Evolutionary conservation across 208 protist genomes (phyloP).

Genomic region (Phytomonas francai): DNA sequence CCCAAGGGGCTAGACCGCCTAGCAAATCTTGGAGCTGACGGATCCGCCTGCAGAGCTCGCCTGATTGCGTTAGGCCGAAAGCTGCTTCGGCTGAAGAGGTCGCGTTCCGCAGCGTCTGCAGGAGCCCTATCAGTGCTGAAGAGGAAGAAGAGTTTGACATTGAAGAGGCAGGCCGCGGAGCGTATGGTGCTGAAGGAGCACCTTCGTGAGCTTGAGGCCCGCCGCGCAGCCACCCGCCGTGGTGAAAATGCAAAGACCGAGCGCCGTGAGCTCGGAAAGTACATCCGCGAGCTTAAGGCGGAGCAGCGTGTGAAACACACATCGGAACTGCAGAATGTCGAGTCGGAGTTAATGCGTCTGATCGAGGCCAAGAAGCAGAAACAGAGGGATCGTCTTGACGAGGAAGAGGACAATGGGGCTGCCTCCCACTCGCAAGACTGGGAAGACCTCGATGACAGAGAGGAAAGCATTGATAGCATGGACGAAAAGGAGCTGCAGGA

Average conservation of each 20-base stretch:
- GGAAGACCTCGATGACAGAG: conserved; percentile 44
- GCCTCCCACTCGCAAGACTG: conserved; percentile 15
- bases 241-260: conserved; percentile 74
- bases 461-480: conserved; percentile 14
- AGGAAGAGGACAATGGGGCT: conserved; percentile 25
- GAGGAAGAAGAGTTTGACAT: conserved; percentile 41
- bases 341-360: conserved; percentile 48
- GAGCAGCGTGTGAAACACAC: conserved; percentile 73
- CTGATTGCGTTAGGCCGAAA: background rate
- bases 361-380: conserved; percentile 19
- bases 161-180: conserved; percentile 72
- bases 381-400: conserved; percentile 1
- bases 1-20: background rate
- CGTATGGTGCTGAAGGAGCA: conserved; percentile 82
- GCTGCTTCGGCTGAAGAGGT: background rate
- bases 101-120: background rate
- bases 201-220: conserved; percentile 56
- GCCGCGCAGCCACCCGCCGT: conserved; percentile 46
- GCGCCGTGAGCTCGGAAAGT: conserved; percentile 83
- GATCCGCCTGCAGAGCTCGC: background rate
- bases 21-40: background rate
- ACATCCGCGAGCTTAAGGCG: conserved; percentile 75
- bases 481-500: conserved; percentile 57
- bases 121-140: conserved; percentile 10
- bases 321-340: conserved; percentile 48